A percentile compares a stretch with the other conserved stretches of the same genome.
Evolutionary conservation across 164 flowering plant genomes (phyloP).

Genomic region (Stephania japonica): DNA sequence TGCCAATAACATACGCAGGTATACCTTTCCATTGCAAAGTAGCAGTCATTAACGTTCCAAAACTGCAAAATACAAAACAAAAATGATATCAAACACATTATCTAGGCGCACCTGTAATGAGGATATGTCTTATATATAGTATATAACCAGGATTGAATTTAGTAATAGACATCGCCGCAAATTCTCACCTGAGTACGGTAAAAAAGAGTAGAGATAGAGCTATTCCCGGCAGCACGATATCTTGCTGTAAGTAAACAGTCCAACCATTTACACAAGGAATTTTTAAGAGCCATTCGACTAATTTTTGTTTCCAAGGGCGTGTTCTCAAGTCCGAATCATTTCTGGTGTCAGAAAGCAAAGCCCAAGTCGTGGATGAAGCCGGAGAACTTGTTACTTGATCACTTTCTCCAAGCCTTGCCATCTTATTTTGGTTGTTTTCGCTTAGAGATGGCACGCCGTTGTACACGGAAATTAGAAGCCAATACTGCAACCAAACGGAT

Average conservation of each 20-base stretch:
- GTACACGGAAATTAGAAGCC: conserved; percentile 74
- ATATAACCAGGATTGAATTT: background rate
- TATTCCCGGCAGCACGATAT: conserved; percentile 69
- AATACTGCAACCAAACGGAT: conserved; percentile 66
- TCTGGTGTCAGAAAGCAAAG: conserved; percentile 19
- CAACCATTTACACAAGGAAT: conserved; percentile 50
- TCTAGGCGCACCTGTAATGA: background rate
- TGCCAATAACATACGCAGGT: conserved; percentile 69
- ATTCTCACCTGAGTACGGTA: conserved; percentile 73
- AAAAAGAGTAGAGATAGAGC: conserved; percentile 69
- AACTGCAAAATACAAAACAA: conserved; percentile 37
- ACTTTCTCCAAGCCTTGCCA: conserved; percentile 8
- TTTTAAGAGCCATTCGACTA: conserved; percentile 18
- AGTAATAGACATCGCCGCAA: background rate
- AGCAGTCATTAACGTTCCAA: conserved; percentile 91
- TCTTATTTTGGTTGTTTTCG: conserved; percentile 38
- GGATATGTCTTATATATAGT: background rate
- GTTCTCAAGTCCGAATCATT: conserved; percentile 11
- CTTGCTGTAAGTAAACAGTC: conserved; percentile 66
- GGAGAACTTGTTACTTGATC: conserved; percentile 19
- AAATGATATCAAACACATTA: background rate
- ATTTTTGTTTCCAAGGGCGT: conserved; percentile 15
- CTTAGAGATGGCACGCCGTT: conserved; percentile 58
- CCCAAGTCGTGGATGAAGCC: conserved; percentile 13
- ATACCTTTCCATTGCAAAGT: conserved; percentile 75